These are phyloP conservation scores for Crucibulum laeve DNA, from an alignment of 768 basidiomycete species.

Conservation along the genomic window DNA sequence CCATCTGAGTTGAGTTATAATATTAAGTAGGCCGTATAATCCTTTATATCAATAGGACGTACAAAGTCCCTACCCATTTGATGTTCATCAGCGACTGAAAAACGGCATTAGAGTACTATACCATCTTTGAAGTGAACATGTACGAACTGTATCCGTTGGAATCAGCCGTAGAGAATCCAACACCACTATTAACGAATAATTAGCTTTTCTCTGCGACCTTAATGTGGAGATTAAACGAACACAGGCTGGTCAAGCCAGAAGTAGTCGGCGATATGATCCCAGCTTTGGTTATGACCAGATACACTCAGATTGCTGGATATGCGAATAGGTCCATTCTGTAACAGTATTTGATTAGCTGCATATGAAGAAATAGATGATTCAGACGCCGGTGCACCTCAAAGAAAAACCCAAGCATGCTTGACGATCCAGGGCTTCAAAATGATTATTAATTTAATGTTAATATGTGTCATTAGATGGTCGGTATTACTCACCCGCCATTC, in stretches of 20 bases:
- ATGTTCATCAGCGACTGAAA: slow-evolving; percentile 53
- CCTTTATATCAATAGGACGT: slow-evolving; percentile 13
- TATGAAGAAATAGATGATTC: not conserved
- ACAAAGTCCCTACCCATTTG: slow-evolving; percentile 59
- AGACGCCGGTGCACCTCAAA: slow-evolving; percentile 49
- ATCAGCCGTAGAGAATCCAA: slow-evolving; percentile 64
- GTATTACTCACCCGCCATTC: slow-evolving; percentile 56
- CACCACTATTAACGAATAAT: slow-evolving; percentile 26
- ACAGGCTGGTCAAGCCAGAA: slow-evolving; percentile 78
- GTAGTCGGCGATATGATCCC: slow-evolving; percentile 58
- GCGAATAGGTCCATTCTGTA: slow-evolving; percentile 67
- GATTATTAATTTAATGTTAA: not conserved
- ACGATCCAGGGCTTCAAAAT: slow-evolving; percentile 54
- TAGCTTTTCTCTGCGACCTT: not conserved
- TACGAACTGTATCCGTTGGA: slow-evolving; percentile 52
- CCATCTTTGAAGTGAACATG: not conserved
- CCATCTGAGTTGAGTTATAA: slow-evolving; percentile 54
- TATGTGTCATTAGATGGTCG: not conserved
- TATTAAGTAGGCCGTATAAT: not conserved
- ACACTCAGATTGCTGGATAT: slow-evolving; percentile 47
- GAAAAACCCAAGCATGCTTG: slow-evolving; percentile 60
- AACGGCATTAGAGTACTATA: not conserved
- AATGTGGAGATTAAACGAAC: slow-evolving; percentile 19
- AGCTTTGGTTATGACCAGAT: slow-evolving; percentile 49
- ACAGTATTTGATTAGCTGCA: not conserved